phyloP scores from a whole-genome alignment of 768 basidiomycete species.

The Mycena pura region DNA sequence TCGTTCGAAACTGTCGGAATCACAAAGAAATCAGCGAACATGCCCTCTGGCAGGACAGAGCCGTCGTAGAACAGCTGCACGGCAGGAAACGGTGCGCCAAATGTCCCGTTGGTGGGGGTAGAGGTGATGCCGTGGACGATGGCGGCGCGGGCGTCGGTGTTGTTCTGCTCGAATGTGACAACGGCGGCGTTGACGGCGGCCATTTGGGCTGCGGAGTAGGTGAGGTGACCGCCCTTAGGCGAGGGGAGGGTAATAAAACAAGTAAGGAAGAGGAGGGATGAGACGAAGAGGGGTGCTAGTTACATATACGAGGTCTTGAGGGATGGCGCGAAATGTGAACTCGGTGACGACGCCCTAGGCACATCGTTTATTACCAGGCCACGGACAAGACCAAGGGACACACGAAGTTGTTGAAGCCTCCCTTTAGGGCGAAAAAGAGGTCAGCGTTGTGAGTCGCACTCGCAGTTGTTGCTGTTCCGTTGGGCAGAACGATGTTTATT shows the following conservation, averaged over 20 bases:
- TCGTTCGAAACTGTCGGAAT: slow-evolving; percentile 11
- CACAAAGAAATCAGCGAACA: slow-evolving; percentile 17
- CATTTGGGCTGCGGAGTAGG: not conserved
- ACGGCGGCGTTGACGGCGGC: slow-evolving; percentile 14
- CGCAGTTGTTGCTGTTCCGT: slow-evolving; percentile 10
- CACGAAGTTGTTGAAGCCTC: slow-evolving; percentile 20
- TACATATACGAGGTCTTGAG: slow-evolving; percentile 15
- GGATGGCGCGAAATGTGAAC: slow-evolving; percentile 13
- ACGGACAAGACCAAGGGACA: not conserved
- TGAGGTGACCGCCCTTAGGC: slow-evolving; percentile 4
- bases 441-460: slow-evolving; percentile 3
- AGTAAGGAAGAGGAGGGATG: too few species aligned
- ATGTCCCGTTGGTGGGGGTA: slow-evolving; percentile 7
- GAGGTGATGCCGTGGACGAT: slow-evolving; percentile 4
- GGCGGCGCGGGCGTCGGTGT: slow-evolving; percentile 10
- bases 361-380: not conserved
- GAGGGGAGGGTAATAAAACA: not conserved
- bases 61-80: slow-evolving; percentile 20
- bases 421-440: slow-evolving; percentile 17
- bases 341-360: slow-evolving; percentile 16
- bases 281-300: not conserved
- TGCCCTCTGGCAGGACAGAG: slow-evolving; percentile 3
- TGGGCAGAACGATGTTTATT: slow-evolving; percentile 14
- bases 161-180: slow-evolving; percentile 12
- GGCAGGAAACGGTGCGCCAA: not conserved